Evolutionary conservation across 352 stramenopile genomes (phyloP), one percentile per base, ranked within the genome.

Genomic region (Plasmopara muralis): DNA sequence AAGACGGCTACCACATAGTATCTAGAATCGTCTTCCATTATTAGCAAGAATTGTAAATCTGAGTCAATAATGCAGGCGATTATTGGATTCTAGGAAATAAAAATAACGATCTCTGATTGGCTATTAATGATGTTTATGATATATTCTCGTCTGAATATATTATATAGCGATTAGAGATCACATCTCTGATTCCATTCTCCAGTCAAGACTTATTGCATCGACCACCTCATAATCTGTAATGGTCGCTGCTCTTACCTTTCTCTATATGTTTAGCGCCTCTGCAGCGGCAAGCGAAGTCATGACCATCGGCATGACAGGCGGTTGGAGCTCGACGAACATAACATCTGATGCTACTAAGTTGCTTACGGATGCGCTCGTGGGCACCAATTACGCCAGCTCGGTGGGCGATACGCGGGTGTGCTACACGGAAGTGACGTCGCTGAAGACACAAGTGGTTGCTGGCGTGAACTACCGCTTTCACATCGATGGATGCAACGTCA

Each of bases 381-480:
- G 56, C 20, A 53, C 34, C 14, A 60, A 43, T 18, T 81, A 59
- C 62, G 15, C 46, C 46, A 53, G 60, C 20, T 40, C 53, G 1
- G 68, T 74, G 20, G 63, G 57, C 30, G n/a, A 44, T 37, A 72
- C 42, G 39, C 71, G 71, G 55, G 71, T 82, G 45, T 82, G 71
- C 48, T 76, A 62, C 53, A 40, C 61, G 9, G 48, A 65, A n/a
- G 53, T 82, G 47, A 48, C 43, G 38, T 53, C 55, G n/a, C 9
- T 76, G 33, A 50, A 82, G 61, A 68, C 75, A 66, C 73, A 93
- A 46, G 74, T 86, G 35, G 82, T 93, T 37, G 64, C 79, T 0
- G 82, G 82, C 20, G 87, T 62, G 45, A 93, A 90, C 64, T 93
- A 88, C 61, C 64, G 67, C 53, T 89, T 87, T 51, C 55, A 73